Percentiles rank a stretch among this genome's conserved stretches.
phyloP scores from a whole-genome alignment of 2,329 filamentous ascomycete genomes.

The Aspergillus caelatus region DNA sequence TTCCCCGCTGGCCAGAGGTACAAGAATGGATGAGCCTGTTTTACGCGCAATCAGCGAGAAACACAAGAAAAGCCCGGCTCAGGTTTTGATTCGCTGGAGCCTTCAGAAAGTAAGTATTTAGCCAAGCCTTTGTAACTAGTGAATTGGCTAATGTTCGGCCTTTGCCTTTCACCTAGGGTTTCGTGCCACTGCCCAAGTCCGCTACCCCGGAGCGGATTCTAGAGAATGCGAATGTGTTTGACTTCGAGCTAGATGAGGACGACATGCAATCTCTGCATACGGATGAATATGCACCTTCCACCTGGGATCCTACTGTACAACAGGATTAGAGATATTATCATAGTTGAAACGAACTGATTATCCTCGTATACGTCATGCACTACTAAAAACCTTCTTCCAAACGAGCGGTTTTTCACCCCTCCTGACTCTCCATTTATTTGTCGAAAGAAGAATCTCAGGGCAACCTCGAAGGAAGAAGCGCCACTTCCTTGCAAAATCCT shows the following conservation, averaged over 20 bases:
- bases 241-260: background rate
- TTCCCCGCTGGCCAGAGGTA: background rate
- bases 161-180: background rate
- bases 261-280: background rate
- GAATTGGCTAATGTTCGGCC: background rate
- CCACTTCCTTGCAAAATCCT: constrained; percentile 41
- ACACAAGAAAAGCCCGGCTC: background rate
- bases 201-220: background rate
- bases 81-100: background rate
- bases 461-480: constrained; percentile 6
- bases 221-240: background rate
- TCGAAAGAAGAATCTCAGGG: background rate
- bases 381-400: background rate
- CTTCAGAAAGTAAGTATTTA: background rate
- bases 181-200: background rate
- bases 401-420: background rate
- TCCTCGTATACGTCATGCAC: background rate
- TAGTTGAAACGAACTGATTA: background rate
- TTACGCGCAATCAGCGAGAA: background rate
- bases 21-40: background rate
- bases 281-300: background rate
- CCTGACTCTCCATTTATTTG: background rate
- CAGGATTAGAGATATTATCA: background rate
- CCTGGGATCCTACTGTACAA: background rate
- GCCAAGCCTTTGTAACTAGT: background rate